Conservation (phyloP, 2,329 filamentous ascomycete species). For the Bipolaris gigantea region DNA sequence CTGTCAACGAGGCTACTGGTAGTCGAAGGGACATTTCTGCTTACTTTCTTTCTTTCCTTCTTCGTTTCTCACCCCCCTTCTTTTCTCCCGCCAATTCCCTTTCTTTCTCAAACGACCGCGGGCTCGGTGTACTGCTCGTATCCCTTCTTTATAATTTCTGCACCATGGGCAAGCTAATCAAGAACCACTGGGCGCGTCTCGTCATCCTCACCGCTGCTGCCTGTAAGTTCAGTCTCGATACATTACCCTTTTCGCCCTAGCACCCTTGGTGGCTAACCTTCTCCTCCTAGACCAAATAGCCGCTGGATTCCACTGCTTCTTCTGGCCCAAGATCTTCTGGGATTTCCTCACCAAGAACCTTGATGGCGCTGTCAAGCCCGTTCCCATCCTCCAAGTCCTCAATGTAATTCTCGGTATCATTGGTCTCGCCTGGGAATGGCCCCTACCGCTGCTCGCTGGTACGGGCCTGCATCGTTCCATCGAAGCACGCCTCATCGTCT, state of each 20-base stretch:
- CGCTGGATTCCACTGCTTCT: slow-evolving; percentile 82
- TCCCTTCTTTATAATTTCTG: slow-evolving; percentile 32
- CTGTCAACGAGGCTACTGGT: slow-evolving; percentile 43
- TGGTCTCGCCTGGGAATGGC: slow-evolving; percentile 89
- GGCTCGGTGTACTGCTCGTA: slow-evolving; percentile 35
- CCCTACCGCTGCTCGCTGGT: slow-evolving; percentile 73
- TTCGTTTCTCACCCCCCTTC: slow-evolving; percentile 8
- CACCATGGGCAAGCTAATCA: slow-evolving; percentile 93
- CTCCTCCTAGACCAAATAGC: slow-evolving; percentile 72
- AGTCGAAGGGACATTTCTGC: slow-evolving; percentile 31
- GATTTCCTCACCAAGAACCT: slow-evolving; percentile 93
- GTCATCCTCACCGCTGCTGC: slow-evolving; percentile 83
- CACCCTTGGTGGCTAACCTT: background rate
- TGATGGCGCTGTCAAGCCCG: slow-evolving; percentile 79
- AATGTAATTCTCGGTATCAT: slow-evolving; percentile 81
- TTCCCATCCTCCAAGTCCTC: slow-evolving; percentile 87
- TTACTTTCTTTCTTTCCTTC: slow-evolving; percentile 9
- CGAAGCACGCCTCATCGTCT: slow-evolving; percentile 78
- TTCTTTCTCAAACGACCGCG: slow-evolving; percentile 27
- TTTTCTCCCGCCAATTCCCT: slow-evolving; percentile 3
- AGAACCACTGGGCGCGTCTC: slow-evolving; percentile 98
- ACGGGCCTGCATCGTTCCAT: slow-evolving; percentile 81
- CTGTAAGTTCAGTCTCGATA: slow-evolving; percentile 57
- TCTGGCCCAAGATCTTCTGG: slow-evolving; percentile 99
- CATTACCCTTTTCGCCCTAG: background rate